Base-by-base conservation (phyloP, 1,139 yeast species). In the Lodderomyces elongisporus region DNA sequence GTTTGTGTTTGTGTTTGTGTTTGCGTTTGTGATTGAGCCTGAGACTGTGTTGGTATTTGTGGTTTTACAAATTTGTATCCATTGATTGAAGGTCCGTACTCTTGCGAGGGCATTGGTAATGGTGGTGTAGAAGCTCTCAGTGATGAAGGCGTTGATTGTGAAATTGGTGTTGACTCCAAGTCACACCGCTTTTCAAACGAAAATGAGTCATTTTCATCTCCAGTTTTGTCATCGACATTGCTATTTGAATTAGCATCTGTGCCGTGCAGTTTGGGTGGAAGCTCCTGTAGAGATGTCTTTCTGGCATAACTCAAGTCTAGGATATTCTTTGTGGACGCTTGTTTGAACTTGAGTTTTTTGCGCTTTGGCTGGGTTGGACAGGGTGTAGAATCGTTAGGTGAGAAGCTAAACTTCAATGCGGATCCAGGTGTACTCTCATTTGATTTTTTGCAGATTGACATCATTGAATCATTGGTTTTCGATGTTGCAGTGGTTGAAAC, bases 21-120 rank as follows among this genome's bases (percentile, higher is more conserved):
- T n/a, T n/a, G n/a, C n/a, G n/a, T n/a, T n/a, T n/a, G n/a, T n/a
- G n/a, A n/a, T n/a, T n/a, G n/a, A n/a, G n/a, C n/a, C 10, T 25
- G 33, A 24, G 21, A 20, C 5, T 4, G 15, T n/a, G 5, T 31
- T 9, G 25, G 20, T 33, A 7, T 10, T 24, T 39, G 42, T n/a
- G 58, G 54, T 33, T 56, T 55, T 13, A 66, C 55, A 38, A 66
- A 60, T 31, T 46, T 58, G 43, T 54, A 65, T 2, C 70, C 70
- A 34, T 60, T 57, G 15, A 62, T 49, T 4, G 54, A 39, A 4
- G 49, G 51, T 1, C 61, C 60, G 18, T 46, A 52, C 26, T 54
- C 64, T 30, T 32, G 33, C 2, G 36, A 14, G 6, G 25, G 31
- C 12, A 28, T 33, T 16, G 34, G 35, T 14, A 36, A 28, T 3